These are phyloP conservation scores for Botrytis pseudocinerea DNA, from an alignment of 2,329 filamentous ascomycete genomes.

Conservation along the genomic window DNA sequence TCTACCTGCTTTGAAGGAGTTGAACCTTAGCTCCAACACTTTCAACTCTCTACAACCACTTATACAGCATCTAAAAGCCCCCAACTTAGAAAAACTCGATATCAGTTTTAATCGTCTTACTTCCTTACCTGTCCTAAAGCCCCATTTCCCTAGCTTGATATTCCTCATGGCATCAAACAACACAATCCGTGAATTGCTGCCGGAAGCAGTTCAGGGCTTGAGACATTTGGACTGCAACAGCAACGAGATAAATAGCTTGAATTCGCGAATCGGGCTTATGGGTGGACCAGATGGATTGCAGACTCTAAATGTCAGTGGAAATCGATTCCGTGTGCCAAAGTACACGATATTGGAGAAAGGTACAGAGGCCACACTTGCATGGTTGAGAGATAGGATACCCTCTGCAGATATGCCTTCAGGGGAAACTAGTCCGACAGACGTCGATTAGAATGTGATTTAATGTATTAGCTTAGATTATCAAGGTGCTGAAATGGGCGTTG, in stretches of 20 bases:
- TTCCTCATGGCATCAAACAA: slow-evolving; percentile 79
- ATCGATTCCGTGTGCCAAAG: slow-evolving; percentile 83
- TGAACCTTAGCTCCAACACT: slow-evolving; percentile 74
- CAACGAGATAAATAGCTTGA: slow-evolving; percentile 81
- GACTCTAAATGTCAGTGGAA: slow-evolving; percentile 76
- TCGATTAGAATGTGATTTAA: slow-evolving; percentile 6
- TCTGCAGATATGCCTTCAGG: slow-evolving; percentile 56
- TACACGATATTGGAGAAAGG: slow-evolving; percentile 83
- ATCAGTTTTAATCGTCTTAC: slow-evolving; percentile 80
- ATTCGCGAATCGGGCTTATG: slow-evolving; percentile 77
- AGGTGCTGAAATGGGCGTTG: slow-evolving; percentile 4
- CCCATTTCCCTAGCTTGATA: slow-evolving; percentile 67
- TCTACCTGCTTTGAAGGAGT: slow-evolving; percentile 72
- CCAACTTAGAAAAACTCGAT: slow-evolving; percentile 73
- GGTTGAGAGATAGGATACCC: slow-evolving; percentile 77
- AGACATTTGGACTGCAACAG: slow-evolving; percentile 76
- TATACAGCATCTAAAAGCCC: slow-evolving; percentile 67
- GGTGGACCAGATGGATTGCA: slow-evolving; percentile 60
- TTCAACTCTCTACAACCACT: slow-evolving; percentile 70
- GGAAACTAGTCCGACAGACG: slow-evolving; percentile 33
- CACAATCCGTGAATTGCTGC: slow-evolving; percentile 69
- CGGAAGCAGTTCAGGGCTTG: slow-evolving; percentile 72
- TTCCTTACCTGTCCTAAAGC: slow-evolving; percentile 65
- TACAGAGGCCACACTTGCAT: slow-evolving; percentile 79
- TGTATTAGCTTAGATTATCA: not conserved